Conservation (phyloP, 208 protist species). For the Trypanosoma conorhini region DNA sequence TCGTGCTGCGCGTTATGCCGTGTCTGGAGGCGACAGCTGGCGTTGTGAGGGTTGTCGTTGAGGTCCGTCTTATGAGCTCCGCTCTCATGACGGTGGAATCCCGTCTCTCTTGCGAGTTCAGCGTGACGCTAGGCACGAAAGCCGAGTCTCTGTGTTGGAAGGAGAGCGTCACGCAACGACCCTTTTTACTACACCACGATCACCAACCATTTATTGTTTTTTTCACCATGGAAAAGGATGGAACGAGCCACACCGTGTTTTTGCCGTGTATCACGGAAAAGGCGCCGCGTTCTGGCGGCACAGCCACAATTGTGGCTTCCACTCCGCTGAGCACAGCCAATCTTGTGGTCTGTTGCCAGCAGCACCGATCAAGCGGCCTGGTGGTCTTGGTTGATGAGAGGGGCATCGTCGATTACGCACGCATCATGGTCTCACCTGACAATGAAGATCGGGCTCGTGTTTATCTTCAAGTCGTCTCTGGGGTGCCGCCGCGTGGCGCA, state of each 20-base stretch:
- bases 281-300: background rate
- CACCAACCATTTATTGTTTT: slow-evolving; percentile 60
- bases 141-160: slow-evolving; percentile 11
- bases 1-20: slow-evolving; percentile 20
- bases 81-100: slow-evolving; percentile 57
- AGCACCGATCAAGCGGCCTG: slow-evolving; percentile 36
- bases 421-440: slow-evolving; percentile 27
- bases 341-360: slow-evolving; percentile 45
- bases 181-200: slow-evolving; percentile 54
- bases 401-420: slow-evolving; percentile 68
- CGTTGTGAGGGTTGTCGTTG: slow-evolving; percentile 36
- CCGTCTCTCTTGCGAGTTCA: slow-evolving; percentile 42
- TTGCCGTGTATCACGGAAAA: slow-evolving; percentile 23
- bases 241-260: slow-evolving; percentile 25
- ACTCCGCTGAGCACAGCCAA: slow-evolving; percentile 46
- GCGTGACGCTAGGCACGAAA: background rate
- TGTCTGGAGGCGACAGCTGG: slow-evolving; percentile 3
- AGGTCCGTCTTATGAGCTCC: slow-evolving; percentile 47
- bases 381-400: slow-evolving; percentile 51
- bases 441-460: slow-evolving; percentile 18
- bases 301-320: slow-evolving; percentile 1
- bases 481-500: slow-evolving; percentile 31
- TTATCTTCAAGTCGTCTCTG: slow-evolving; percentile 51
- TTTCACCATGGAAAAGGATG: slow-evolving; percentile 33
- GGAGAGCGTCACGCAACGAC: slow-evolving; percentile 47